These are phyloP conservation scores for Xylariaceae sp. DNA, from an alignment of 2,329 filamentous ascomycete species.

Conservation along the genomic window DNA sequence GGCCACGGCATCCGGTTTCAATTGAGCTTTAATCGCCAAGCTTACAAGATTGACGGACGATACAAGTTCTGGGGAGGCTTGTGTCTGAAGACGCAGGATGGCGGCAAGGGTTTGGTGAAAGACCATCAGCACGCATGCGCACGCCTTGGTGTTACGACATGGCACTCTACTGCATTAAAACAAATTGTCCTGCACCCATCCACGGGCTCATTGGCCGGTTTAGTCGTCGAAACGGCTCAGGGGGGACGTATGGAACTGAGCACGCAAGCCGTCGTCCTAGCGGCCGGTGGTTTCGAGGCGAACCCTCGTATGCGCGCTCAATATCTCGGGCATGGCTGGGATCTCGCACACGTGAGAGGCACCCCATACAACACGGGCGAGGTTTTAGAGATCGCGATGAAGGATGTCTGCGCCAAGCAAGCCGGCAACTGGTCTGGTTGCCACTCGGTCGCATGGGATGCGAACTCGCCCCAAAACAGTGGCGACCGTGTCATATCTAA, in stretches of 20 bases:
- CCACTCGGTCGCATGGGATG: slow-evolving; percentile 63
- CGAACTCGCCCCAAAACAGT: slow-evolving; percentile 49
- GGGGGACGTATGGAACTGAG: slow-evolving; percentile 25
- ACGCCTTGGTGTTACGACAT: slow-evolving; percentile 39
- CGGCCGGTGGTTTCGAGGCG: slow-evolving; percentile 62
- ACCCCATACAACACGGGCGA: slow-evolving; percentile 64
- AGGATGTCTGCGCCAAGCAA: slow-evolving; percentile 47
- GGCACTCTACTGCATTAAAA: slow-evolving; percentile 44
- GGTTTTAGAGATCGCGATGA: slow-evolving; percentile 46
- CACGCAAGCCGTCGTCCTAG: slow-evolving; percentile 42
- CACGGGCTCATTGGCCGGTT: slow-evolving; percentile 13
- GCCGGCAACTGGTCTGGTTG: slow-evolving; percentile 62
- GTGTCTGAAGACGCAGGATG: slow-evolving; percentile 34
- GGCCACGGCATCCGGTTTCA: slow-evolving; percentile 53
- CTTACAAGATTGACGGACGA: slow-evolving; percentile 58
- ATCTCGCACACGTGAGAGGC: slow-evolving; percentile 57
- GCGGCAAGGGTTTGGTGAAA: slow-evolving; percentile 43
- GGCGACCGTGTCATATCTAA: slow-evolving; percentile 60
- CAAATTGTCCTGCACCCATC: slow-evolving; percentile 34
- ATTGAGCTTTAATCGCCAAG: slow-evolving; percentile 62
- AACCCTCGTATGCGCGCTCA: slow-evolving; percentile 53
- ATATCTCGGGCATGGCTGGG: slow-evolving; percentile 56
- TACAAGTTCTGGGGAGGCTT: slow-evolving; percentile 66
- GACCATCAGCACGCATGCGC: slow-evolving; percentile 44
- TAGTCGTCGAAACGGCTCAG: slow-evolving; percentile 11